Conservation (phyloP, 2,329 filamentous ascomycete species). For the Cryphonectria carpinicola region DNA sequence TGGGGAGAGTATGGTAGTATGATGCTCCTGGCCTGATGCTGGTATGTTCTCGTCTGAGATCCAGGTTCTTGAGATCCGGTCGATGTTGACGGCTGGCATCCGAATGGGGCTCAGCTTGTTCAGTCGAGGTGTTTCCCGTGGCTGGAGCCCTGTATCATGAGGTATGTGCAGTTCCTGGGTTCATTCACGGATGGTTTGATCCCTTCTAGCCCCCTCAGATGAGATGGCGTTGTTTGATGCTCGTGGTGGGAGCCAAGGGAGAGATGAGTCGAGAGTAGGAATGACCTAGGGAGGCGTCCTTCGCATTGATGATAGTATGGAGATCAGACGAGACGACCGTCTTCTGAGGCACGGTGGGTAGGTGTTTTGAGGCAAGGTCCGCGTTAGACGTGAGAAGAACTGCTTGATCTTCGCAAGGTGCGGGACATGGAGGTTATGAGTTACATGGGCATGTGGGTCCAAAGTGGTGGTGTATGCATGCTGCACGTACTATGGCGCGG, state of each 20-base stretch:
- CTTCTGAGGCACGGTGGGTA: slow-evolving; percentile 30
- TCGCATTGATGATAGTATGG: slow-evolving; percentile 39
- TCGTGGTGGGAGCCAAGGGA: slow-evolving; percentile 14
- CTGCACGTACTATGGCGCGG: slow-evolving; percentile 18
- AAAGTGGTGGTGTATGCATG: slow-evolving; percentile 23
- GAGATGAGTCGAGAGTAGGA: slow-evolving; percentile 24
- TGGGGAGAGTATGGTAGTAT: slow-evolving; percentile 42
- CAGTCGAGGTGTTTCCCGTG: slow-evolving; percentile 22
- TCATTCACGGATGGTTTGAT: slow-evolving; percentile 21
- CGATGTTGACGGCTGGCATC: slow-evolving; percentile 59
- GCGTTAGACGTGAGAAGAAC: slow-evolving; percentile 41
- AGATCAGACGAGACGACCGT: slow-evolving; percentile 42
- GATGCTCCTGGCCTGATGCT: slow-evolving; percentile 43
- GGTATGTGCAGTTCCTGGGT: slow-evolving; percentile 11
- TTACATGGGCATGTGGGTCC: slow-evolving; percentile 38
- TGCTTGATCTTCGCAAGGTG: slow-evolving; percentile 42
- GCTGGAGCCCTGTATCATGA: slow-evolving; percentile 20
- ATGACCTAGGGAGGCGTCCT: slow-evolving; percentile 31
- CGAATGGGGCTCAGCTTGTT: slow-evolving; percentile 52
- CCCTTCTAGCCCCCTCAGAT: slow-evolving; percentile 10
- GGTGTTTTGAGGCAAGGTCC: slow-evolving; percentile 41
- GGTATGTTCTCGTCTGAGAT: slow-evolving; percentile 48
- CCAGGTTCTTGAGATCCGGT: slow-evolving; percentile 55
- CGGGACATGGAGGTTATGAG: slow-evolving; percentile 49
- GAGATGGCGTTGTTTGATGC: slow-evolving; percentile 31